phyloP scores from a whole-genome alignment of 306 rosid genomes.

The Delonix regia region DNA sequence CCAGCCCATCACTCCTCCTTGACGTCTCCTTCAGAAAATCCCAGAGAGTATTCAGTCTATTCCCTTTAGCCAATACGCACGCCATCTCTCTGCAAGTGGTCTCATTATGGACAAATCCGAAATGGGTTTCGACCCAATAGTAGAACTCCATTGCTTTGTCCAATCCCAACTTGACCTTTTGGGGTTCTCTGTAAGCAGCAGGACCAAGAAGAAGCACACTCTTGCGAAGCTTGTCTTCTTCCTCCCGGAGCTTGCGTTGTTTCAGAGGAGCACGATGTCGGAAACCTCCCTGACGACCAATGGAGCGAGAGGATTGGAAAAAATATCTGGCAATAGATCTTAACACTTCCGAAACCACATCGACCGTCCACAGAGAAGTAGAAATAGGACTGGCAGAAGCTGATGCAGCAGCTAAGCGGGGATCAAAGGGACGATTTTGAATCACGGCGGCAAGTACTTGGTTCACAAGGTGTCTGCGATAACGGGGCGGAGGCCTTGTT shows the following conservation, averaged over 20 bases:
- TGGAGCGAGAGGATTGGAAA: conserved; percentile 76
- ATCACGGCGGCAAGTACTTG: conserved; percentile 59
- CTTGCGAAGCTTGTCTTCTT: conserved; percentile 38
- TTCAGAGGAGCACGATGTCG: conserved; percentile 80
- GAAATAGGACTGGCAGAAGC: conserved; percentile 7
- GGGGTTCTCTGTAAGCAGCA: conserved; percentile 64
- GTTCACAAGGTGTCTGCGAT: conserved; percentile 46
- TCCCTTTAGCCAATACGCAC: conserved; percentile 62
- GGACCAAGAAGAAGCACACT: conserved; percentile 75
- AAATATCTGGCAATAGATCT: conserved; percentile 64
- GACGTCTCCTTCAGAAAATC: conserved; percentile 64
- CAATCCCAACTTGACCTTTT: conserved; percentile 51
- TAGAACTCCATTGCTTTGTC: conserved; percentile 73
- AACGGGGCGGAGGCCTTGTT: conserved; percentile 33
- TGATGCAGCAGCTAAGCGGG: conserved; percentile 30
- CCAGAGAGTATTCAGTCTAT: conserved; percentile 58
- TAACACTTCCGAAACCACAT: conserved; percentile 59
- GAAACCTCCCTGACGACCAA: conserved; percentile 59
- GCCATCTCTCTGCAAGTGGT: conserved; percentile 79
- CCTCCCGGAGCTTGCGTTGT: conserved; percentile 62
- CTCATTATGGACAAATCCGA: conserved; percentile 62
- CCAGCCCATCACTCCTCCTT: conserved; percentile 37
- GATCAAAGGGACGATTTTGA: conserved; percentile 64
- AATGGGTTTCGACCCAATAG: conserved; percentile 67
- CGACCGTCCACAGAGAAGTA: conserved; percentile 48